Conservation (phyloP, 768 basidiomycete genomes). For the Boletus reticuloceps region DNA sequence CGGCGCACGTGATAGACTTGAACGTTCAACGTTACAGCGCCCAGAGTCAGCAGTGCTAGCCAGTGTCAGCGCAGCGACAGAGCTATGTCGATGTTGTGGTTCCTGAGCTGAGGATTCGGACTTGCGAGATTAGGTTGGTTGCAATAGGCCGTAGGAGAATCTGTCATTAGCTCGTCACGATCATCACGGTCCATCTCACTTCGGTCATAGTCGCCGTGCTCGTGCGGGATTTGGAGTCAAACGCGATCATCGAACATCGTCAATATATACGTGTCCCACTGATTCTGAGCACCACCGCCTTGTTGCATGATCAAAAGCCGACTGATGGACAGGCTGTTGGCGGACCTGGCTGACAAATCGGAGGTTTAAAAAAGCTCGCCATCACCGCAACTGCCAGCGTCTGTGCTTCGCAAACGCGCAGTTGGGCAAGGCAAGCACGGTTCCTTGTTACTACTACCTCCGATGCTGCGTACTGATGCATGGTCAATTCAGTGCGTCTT, state of each 20-base stretch:
- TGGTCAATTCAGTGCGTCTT: conserved; percentile 8
- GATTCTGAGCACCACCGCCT: conserved; percentile 13
- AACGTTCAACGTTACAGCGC: too few species aligned
- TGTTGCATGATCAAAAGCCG: conserved; percentile 1
- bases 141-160: too few species aligned
- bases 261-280: not conserved
- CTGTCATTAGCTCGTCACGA: too few species aligned
- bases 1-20: conserved; percentile 22
- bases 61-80: too few species aligned
- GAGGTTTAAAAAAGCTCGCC: too few species aligned
- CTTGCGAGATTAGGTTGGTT: not conserved
- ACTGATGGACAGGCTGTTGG: conserved; percentile 5
- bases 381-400: not conserved
- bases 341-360: conserved; percentile 11
- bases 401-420: not conserved
- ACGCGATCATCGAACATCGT: conserved; percentile 2
- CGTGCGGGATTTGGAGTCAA: conserved; percentile 1
- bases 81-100: too few species aligned
- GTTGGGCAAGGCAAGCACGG: conserved; percentile 7
- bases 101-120: too few species aligned
- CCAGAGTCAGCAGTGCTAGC: too few species aligned
- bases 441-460: conserved; percentile 9
- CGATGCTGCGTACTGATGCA: conserved; percentile 23
- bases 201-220: conserved; percentile 1
- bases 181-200: not conserved